These are phyloP conservation scores for Sugiyamaella mastotermitis DNA, from an alignment of 805 yeast genomes.

Conservation along the genomic window DNA sequence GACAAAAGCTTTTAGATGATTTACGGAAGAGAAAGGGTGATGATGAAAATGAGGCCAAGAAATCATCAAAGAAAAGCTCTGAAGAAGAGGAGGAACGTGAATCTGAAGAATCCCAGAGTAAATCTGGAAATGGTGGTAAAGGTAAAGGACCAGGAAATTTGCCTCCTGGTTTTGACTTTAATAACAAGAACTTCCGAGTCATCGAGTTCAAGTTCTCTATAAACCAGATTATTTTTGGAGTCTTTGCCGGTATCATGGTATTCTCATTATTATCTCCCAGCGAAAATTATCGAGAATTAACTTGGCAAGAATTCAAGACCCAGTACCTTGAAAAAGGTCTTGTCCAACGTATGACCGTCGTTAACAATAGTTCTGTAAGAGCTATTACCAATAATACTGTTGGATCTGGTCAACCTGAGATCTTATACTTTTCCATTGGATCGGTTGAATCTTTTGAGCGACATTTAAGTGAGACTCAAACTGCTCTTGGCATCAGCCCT, in stretches of 20 bases:
- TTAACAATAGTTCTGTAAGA: slow-evolving; percentile 60
- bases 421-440: slow-evolving; percentile 77
- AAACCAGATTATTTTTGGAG: slow-evolving; percentile 10
- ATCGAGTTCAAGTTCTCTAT: slow-evolving; percentile 12
- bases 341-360: slow-evolving; percentile 66
- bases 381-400: slow-evolving; percentile 32
- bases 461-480: slow-evolving; percentile 69
- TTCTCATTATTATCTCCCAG: slow-evolving; percentile 9
- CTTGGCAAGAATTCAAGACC: slow-evolving; percentile 83
- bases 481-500: slow-evolving; percentile 57
- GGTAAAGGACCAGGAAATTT: slow-evolving; percentile 1
- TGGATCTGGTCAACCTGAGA: slow-evolving; percentile 27
- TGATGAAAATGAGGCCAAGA: slow-evolving; percentile 1
- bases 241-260: slow-evolving; percentile 10
- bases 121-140: neutral
- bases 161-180: slow-evolving; percentile 14
- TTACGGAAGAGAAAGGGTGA: slow-evolving; percentile 1
- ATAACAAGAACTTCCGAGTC: slow-evolving; percentile 9
- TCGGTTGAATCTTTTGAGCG: slow-evolving; percentile 82
- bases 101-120: neutral
- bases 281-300: slow-evolving; percentile 30
- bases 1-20: slow-evolving; percentile 5
- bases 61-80: slow-evolving; percentile 1
- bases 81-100: neutral
- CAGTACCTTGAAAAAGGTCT: slow-evolving; percentile 70